Conservation (phyloP, 208 protist species). For the Leishmania braziliensis region DNA sequence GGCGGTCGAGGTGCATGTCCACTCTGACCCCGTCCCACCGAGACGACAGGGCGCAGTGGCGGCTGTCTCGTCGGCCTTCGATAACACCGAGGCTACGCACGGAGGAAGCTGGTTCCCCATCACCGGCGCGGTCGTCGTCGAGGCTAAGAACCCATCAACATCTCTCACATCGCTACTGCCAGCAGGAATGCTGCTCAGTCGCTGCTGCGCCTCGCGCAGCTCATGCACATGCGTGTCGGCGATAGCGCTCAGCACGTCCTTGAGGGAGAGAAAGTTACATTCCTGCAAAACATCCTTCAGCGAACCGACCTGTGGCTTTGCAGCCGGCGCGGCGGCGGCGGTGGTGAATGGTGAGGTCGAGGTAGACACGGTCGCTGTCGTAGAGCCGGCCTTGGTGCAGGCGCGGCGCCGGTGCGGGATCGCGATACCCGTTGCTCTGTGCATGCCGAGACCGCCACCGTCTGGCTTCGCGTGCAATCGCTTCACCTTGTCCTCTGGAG, state of each 20-base stretch:
- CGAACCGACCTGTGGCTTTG: constrained; percentile 23
- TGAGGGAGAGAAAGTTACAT: constrained; percentile 45
- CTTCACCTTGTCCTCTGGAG: constrained; percentile 34
- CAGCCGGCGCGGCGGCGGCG: neutral
- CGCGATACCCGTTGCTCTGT: neutral
- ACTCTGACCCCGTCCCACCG: constrained; percentile 1
- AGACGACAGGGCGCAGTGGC: neutral
- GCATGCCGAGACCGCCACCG: neutral
- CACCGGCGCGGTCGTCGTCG: too few relatives aligned
- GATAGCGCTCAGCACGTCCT: constrained; percentile 46
- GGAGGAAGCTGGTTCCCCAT: neutral
- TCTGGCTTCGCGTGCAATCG: constrained; percentile 21
- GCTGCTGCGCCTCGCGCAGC: constrained; percentile 35
- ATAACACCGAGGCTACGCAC: neutral
- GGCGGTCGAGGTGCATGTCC: neutral
- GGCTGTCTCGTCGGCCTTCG: neutral
- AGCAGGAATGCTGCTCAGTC: constrained; percentile 5
- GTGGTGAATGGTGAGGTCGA: neutral
- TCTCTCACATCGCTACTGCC: neutral
- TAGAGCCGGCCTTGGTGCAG: constrained; percentile 6
- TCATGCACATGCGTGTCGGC: constrained; percentile 33
- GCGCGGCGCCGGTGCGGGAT: constrained; percentile 9
- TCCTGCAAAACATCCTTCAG: constrained; percentile 45
- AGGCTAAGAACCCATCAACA: neutral
- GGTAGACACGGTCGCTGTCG: neutral